Evolutionary conservation across 495 filamentous ascomycete genomes (phyloP), one percentile per base, ranked within the genome.

Genomic region (Gamarada debralockiae): DNA sequence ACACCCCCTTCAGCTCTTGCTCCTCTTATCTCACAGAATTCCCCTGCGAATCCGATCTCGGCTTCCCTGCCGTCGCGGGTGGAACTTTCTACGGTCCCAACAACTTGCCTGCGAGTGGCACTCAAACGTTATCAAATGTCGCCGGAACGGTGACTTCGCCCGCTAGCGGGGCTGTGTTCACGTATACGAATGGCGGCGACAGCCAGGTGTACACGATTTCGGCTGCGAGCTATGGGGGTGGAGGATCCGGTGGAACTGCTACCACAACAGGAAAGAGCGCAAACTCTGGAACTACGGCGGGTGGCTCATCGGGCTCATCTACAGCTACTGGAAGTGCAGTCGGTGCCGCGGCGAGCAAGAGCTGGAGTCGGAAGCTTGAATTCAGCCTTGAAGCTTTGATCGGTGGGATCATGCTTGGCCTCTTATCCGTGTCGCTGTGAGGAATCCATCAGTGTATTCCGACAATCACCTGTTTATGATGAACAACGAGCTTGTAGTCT

Each of bases 171-270:
- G 18, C 20, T 40, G 17, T 40, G 12, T 51, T 51, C 31, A 40
- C 48, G 15, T 51, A 51, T 20, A 51, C 48, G 18, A 51, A 51
- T 41, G 48, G 48, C 21, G 48, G 18, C 1, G 48, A 51, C 23
- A 25, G 36, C 13, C 20, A 25, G 24, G 48, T 42, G 7, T 51
- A 51, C 21, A 51, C 48, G 13, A 51, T 51, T 14, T 40, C 48
- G 7, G 48, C 48, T 51, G 48, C 48, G 15, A 49, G 33, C 36
- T 8, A 20, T 22, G 31, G 36, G 27, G 46, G 5, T 5, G 27
- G n/a, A 8, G 27, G 41, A 14, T 21, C n/a, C 20, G 25, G 44
- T 6, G 27, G 44, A 14, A 25, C 5, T 7, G 17, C 46, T 15
- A 34, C 27, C 9, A 49, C 46, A 29, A 37, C 46, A 5, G 27